A percentile compares a stretch with the other conserved stretches of the same genome.
Evolutionary conservation across 225 moss, liverwort and hornwort genomes (phyloP).

Genomic region (Physcomitrellopsis africana): DNA sequence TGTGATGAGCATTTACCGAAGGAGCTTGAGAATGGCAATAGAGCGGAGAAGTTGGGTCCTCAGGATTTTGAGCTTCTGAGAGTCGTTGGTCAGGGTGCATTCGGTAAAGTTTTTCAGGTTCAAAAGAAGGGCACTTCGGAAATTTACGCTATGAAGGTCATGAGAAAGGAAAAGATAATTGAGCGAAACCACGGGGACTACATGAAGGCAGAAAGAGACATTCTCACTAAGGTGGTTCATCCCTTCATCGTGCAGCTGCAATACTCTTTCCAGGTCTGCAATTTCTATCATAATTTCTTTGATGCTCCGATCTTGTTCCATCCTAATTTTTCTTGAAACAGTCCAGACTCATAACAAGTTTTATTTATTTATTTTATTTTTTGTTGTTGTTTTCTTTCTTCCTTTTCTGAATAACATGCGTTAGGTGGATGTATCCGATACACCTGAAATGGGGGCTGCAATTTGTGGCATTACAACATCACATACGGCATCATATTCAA

Average conservation of each 20-base stretch:
- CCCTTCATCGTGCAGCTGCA: constrained; percentile 97
- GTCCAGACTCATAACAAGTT: too few relatives aligned
- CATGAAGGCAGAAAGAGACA: constrained; percentile 96
- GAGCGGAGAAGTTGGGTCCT: constrained; percentile 71
- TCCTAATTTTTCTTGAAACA: not conserved
- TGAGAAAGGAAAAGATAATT: constrained; percentile 90
- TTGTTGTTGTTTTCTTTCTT: too few relatives aligned
- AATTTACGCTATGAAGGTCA: constrained; percentile 97
- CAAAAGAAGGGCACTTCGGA: constrained; percentile 86
- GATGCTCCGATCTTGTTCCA: too few relatives aligned
- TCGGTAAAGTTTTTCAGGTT: constrained; percentile 96
- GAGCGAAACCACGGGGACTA: constrained; percentile 91
- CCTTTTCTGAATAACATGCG: too few relatives aligned
- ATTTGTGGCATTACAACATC: too few relatives aligned
- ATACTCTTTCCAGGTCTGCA: constrained; percentile 90
- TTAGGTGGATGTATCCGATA: too few relatives aligned
- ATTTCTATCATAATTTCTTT: not conserved
- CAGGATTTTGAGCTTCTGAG: constrained; percentile 90
- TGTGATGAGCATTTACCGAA: constrained; percentile 57
- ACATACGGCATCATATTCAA: too few relatives aligned
- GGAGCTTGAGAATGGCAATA: constrained; percentile 35
- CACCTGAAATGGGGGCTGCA: too few relatives aligned
- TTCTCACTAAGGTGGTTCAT: constrained; percentile 91
- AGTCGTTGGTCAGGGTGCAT: constrained; percentile 94
- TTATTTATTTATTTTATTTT: too few relatives aligned